Base-by-base conservation (phyloP, 1,139 yeast species). In the Suhomyces panamericanus region DNA sequence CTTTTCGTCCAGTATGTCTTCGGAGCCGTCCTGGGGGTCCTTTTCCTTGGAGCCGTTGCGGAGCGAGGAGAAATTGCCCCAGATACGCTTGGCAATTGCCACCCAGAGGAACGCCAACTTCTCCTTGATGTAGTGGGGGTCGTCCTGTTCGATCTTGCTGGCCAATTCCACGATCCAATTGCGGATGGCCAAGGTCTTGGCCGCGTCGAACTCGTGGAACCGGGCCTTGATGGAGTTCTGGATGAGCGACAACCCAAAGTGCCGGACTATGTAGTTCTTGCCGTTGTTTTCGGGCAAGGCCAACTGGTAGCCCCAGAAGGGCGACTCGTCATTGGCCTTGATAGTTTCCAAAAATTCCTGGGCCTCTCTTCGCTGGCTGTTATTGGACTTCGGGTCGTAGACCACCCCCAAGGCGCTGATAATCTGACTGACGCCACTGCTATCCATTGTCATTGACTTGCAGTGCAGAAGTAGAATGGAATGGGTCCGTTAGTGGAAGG, bases 61-160 rank as follows among this genome's bases (percentile, higher is more conserved):
- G 9, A 32, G 16, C 14, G 33, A n/a, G 5, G 8, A 26, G 37
- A 41, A 77, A 39, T 75, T 72, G 9, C 98, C 98, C 99, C 99
- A 95, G 32, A 82, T 77, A 44, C 96, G 76, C 60, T 95, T 93
- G n/a, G 96, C 96, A 11, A 93, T 74, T 34, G 90, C 85, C 0
- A 88, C 96, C 97, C 98, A 91, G 20, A 93, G 67, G 53, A 81
- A 84, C 4, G 98, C 96, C 40, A 91, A 63, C 64, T 95, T 95
- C 59, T 91, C 98, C 58, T 85, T 88, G 46, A 95, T 74, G 55
- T 85, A 95, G 64, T 90, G 93, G 10, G 98, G 96, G 62, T 93
- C 97, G 20, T 69, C 63, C n/a, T 70, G 67, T 14, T 71, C 63
- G 1, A 85, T 77, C 46, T 81, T 77, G 38, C 72, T 71, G 27